Conservation (phyloP, 495 filamentous ascomycete genomes). For the Hypoxylon fuscum region DNA sequence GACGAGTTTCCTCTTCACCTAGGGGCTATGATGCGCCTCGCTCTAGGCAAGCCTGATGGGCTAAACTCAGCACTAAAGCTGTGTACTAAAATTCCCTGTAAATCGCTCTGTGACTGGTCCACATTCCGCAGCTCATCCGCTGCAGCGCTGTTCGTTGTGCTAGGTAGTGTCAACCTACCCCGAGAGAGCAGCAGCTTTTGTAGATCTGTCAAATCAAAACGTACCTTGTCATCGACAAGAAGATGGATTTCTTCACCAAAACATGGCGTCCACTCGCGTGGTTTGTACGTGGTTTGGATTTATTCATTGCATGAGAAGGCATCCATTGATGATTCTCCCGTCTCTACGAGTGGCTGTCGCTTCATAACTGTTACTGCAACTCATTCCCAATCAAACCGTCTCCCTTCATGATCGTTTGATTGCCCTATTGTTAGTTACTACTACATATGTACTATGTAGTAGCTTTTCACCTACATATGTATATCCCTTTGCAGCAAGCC, state of each 20-base stretch:
- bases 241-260: conserved; percentile 16
- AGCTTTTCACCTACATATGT: conserved; percentile 21
- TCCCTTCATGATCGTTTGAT: conserved; percentile 1
- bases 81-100: conserved; percentile 34
- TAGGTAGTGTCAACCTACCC: conserved; percentile 8
- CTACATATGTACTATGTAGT: no score
- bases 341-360: background rate
- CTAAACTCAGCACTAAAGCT: conserved; percentile 9
- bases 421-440: conserved; percentile 8
- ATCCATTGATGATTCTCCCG: background rate
- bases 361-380: conserved; percentile 9
- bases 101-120: conserved; percentile 22
- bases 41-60: conserved; percentile 12
- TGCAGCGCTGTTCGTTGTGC: conserved; percentile 9
- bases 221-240: background rate
- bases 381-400: conserved; percentile 20
- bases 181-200: conserved; percentile 25
- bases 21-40: conserved; percentile 32
- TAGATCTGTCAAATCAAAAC: conserved; percentile 29
- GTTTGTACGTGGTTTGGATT: background rate
- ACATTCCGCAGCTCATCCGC: conserved; percentile 24
- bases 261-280: conserved; percentile 5
- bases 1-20: conserved; percentile 27
- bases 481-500: conserved; percentile 33
- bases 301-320: conserved; percentile 24